Evolutionary conservation across 2,329 filamentous ascomycete species (phyloP).

Genomic region (Leptodontidium sp.): DNA sequence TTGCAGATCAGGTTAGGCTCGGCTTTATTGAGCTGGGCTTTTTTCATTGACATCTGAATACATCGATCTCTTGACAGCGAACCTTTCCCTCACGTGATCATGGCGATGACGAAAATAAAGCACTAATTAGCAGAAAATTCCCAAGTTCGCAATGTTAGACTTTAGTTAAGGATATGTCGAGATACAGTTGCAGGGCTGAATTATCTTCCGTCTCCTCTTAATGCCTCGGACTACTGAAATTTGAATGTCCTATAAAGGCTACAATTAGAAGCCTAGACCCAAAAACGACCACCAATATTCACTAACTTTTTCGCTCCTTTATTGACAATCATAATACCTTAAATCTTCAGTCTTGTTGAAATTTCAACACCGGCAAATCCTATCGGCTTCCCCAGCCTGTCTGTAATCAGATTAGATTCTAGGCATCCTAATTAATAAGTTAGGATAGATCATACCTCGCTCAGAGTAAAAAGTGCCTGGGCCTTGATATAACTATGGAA

Average conservation of each 20-base stretch:
- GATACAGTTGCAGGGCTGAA: background rate
- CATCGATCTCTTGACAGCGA: too few relatives aligned
- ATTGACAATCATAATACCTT: background rate
- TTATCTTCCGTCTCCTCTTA: background rate
- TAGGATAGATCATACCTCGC: conserved; percentile 67
- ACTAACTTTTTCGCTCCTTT: background rate
- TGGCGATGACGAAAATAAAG: too few relatives aligned
- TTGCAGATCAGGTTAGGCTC: too few relatives aligned
- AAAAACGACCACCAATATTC: background rate
- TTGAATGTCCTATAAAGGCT: background rate
- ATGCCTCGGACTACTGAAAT: background rate
- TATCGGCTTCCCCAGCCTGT: background rate
- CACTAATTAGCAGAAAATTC: too few relatives aligned
- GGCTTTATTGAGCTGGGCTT: too few relatives aligned
- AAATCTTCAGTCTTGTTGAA: too few relatives aligned
- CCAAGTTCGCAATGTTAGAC: too few relatives aligned
- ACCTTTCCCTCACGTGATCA: too few relatives aligned
- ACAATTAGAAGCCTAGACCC: background rate
- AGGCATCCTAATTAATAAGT: background rate
- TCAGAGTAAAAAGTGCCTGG: conserved; percentile 82
- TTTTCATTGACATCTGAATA: too few relatives aligned
- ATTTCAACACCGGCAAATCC: background rate
- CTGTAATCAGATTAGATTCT: background rate
- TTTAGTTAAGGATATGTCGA: background rate
- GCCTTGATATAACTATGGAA: conserved; percentile 93